Percentiles rank a stretch among this genome's conserved stretches.
Conservation (phyloP, 192 early-diverging fungal species). For the Neocallimastix lanati region DNA sequence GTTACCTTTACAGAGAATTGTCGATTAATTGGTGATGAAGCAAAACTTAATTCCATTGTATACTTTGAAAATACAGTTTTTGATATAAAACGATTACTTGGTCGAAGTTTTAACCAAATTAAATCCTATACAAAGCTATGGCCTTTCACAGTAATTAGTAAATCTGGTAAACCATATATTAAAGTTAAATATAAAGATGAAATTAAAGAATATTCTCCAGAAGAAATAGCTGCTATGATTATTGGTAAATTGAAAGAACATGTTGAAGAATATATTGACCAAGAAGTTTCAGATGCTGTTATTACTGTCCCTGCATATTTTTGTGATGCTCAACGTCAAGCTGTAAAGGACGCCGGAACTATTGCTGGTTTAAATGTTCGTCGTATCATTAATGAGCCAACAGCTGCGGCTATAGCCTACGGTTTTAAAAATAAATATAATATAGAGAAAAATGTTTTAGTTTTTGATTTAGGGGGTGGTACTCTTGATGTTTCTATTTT, state of each 20-base stretch:
- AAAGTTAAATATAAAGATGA: conserved; percentile 69
- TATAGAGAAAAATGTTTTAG: conserved; percentile 50
- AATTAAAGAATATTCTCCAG: conserved; percentile 57
- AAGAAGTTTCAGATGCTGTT: conserved; percentile 46
- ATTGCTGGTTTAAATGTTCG: conserved; percentile 70
- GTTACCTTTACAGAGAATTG: conserved; percentile 56
- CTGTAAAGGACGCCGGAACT: conserved; percentile 74
- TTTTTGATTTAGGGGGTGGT: conserved; percentile 71
- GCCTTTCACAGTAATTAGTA: conserved; percentile 54
- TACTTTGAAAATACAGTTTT: conserved; percentile 78
- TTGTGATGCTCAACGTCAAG: conserved; percentile 79
- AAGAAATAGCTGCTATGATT: conserved; percentile 63
- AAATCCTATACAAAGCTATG: conserved; percentile 62
- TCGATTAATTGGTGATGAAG: conserved; percentile 66
- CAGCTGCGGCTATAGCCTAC: conserved; percentile 73
- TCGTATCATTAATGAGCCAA: conserved; percentile 83
- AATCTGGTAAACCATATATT: conserved; percentile 49
- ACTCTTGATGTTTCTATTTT: conserved; percentile 76
- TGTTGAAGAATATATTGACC: conserved; percentile 57
- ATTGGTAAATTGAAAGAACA: conserved; percentile 60
- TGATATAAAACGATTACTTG: conserved; percentile 78
- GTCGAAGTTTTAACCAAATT: conserved; percentile 68
- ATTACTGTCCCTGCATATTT: conserved; percentile 56
- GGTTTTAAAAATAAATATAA: conserved; percentile 54
- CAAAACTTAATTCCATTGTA: conserved; percentile 79